Evolutionary conservation across 352 stramenopile genomes (phyloP).

Genomic region (Phytophthora macrochlamydospora): DNA sequence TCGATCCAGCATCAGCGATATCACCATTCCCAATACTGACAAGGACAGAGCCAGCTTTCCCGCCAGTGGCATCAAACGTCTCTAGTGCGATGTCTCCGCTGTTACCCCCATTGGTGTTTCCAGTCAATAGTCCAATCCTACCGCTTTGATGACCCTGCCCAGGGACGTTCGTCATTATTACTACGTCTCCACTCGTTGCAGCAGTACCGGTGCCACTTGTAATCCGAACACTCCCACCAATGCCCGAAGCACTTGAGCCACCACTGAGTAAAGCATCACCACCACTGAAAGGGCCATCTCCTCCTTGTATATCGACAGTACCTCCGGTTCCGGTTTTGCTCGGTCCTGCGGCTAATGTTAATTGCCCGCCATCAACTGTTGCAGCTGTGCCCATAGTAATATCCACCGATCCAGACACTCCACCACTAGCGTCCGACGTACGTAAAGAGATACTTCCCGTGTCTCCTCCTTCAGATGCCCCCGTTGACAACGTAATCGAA

Average conservation of each 20-base stretch:
- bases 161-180: conserved; percentile 18
- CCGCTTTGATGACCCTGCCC: conserved; percentile 25
- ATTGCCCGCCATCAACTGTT: conserved; percentile 21
- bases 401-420: conserved; percentile 36
- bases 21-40: conserved; percentile 18
- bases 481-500: conserved; percentile 34
- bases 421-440: conserved; percentile 32
- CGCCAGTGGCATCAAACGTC: conserved; percentile 27
- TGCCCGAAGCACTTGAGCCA: conserved; percentile 17
- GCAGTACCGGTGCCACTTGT: conserved; percentile 29
- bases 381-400: conserved; percentile 33
- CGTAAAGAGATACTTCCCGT: conserved; percentile 37
- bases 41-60: conserved; percentile 29
- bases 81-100: conserved; percentile 32
- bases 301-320: conserved; percentile 23
- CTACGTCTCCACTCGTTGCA: conserved; percentile 25
- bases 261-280: conserved; percentile 34
- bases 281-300: conserved; percentile 17
- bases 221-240: conserved; percentile 27
- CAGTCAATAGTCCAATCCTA: conserved; percentile 26
- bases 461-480: conserved; percentile 28
- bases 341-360: conserved; percentile 33
- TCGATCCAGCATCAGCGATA: conserved; percentile 11
- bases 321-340: conserved; percentile 35
- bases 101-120: conserved; percentile 21